Conservation (phyloP, 2,329 filamentous ascomycete genomes). For the Colletotrichum lupini region DNA sequence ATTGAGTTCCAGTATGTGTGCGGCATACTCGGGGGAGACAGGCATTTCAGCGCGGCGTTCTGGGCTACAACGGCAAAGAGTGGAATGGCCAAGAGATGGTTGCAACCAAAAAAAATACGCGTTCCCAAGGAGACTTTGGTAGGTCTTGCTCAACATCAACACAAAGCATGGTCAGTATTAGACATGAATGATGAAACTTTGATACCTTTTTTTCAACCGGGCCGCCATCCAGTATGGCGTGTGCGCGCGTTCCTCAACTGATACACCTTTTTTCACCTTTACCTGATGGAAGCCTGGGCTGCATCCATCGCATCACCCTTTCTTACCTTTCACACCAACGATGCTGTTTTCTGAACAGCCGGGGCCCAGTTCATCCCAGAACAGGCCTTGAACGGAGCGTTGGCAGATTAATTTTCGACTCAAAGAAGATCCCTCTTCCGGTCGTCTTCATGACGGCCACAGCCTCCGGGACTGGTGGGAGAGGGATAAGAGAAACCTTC, state of each 20-base stretch:
- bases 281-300: neutral
- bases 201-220: conserved; percentile 31
- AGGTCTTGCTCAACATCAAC: conserved; percentile 15
- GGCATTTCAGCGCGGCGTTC: conserved; percentile 49
- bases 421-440: conserved; percentile 52
- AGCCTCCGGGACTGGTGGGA: conserved; percentile 48
- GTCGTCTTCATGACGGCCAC: conserved; percentile 41
- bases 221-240: conserved; percentile 26
- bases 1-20: conserved; percentile 22
- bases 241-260: conserved; percentile 19
- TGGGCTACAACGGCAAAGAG: conserved; percentile 21
- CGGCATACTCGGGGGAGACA: conserved; percentile 25
- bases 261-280: conserved; percentile 11
- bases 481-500: conserved; percentile 55
- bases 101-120: conserved; percentile 36
- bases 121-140: conserved; percentile 19
- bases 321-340: conserved; percentile 54
- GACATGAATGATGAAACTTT: conserved; percentile 36
- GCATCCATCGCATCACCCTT: neutral
- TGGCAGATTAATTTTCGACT: conserved; percentile 68
- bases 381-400: conserved; percentile 85
- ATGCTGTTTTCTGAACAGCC: conserved; percentile 81
- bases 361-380: conserved; percentile 75
- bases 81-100: conserved; percentile 32
- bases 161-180: conserved; percentile 32